A percentile compares a stretch with the other conserved stretches of the same genome.
Conservation (phyloP, 1,284 basidiomycete genomes). For the Amylostereum areolatum region DNA sequence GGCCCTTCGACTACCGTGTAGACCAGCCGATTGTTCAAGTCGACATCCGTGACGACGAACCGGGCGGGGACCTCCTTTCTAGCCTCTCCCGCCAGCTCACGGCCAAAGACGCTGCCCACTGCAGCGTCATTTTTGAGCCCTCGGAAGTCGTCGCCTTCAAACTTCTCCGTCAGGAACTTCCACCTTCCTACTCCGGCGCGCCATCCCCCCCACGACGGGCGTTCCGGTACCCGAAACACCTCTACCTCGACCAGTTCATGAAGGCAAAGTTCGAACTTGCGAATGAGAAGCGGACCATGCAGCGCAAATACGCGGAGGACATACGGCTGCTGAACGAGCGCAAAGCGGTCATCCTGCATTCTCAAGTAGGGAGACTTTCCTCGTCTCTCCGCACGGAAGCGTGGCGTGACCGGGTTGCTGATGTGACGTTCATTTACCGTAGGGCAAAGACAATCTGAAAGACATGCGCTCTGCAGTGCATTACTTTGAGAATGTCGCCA, state of each 20-base stretch:
- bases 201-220: constrained; percentile 25
- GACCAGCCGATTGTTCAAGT: constrained; percentile 37
- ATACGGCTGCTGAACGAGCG: constrained; percentile 38
- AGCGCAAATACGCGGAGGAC: constrained; percentile 41
- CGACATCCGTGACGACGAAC: constrained; percentile 27
- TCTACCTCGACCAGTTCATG: constrained; percentile 70
- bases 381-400: neutral
- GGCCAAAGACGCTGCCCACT: constrained; percentile 16
- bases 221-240: constrained; percentile 54
- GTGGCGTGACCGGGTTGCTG: neutral
- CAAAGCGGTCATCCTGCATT: constrained; percentile 42
- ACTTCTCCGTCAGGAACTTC: constrained; percentile 28
- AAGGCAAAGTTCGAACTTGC: constrained; percentile 48
- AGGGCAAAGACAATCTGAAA: constrained; percentile 58
- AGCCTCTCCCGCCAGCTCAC: constrained; percentile 47
- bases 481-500: constrained; percentile 65
- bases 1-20: constrained; percentile 21
- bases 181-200: constrained; percentile 18
- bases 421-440: neutral
- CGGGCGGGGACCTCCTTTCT: constrained; percentile 51
- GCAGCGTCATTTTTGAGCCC: constrained; percentile 52
- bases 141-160: constrained; percentile 61
- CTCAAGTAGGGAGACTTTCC: constrained; percentile 40
- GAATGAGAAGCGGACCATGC: constrained; percentile 37
- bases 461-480: constrained; percentile 54